Conservation (phyloP, 2,329 filamentous ascomycete genomes). For the Aspergillus pseudotamarii region DNA sequence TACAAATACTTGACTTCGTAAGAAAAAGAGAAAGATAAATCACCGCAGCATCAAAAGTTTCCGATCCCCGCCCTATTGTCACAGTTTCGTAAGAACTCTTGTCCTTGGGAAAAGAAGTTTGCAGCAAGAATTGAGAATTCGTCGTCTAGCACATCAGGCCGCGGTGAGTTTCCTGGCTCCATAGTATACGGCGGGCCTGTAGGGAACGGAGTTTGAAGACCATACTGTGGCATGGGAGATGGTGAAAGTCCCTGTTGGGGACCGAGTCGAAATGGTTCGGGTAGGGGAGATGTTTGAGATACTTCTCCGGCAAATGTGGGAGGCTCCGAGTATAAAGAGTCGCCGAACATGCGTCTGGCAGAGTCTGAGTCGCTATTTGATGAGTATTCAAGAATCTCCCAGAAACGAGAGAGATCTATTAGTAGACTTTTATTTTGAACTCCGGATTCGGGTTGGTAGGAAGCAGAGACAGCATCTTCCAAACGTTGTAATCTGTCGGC, state of each 20-base stretch:
- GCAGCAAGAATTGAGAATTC: conserved; percentile 51
- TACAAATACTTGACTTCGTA: neutral
- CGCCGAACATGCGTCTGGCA: conserved; percentile 45
- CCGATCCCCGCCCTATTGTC: conserved; percentile 41
- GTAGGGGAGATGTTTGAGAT: conserved; percentile 47
- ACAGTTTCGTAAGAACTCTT: conserved; percentile 43
- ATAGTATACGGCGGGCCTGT: conserved; percentile 19
- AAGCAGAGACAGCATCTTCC: conserved; percentile 48
- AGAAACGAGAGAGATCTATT: conserved; percentile 52
- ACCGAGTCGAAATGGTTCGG: conserved; percentile 45
- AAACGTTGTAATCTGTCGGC: conserved; percentile 48
- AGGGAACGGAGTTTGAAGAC: conserved; percentile 20
- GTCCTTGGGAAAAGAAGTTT: conserved; percentile 52
- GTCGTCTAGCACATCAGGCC: conserved; percentile 38
- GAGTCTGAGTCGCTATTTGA: conserved; percentile 44
- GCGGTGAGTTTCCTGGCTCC: conserved; percentile 24
- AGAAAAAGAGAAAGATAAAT: too few relatives aligned
- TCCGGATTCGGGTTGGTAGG: conserved; percentile 42
- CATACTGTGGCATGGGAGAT: conserved; percentile 23
- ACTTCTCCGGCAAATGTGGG: conserved; percentile 38
- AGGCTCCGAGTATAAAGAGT: conserved; percentile 39
- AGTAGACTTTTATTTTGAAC: conserved; percentile 41
- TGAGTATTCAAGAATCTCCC: conserved; percentile 53
- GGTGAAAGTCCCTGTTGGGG: conserved; percentile 22
- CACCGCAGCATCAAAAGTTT: conserved; percentile 27